Evolutionary conservation across 2,329 filamentous ascomycete genomes (phyloP).

Genomic region (Venturia asperata): DNA sequence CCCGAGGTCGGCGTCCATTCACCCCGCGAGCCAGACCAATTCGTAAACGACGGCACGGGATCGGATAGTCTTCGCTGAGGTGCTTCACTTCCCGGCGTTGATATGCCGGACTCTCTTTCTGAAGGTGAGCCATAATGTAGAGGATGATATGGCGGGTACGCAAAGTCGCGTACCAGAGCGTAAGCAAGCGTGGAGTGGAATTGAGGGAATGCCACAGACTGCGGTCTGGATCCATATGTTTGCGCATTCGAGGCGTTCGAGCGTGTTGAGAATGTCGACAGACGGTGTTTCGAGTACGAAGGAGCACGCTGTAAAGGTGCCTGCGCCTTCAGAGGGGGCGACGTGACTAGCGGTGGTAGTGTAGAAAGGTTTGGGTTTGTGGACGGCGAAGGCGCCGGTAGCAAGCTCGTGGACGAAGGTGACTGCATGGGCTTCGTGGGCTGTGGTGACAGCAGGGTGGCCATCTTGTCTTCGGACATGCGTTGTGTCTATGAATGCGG

Average conservation of each 20-base stretch:
- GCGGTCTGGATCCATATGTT: constrained; percentile 59
- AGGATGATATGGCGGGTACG: constrained; percentile 74
- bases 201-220: constrained; percentile 72
- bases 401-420: constrained; percentile 24
- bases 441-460: constrained; percentile 17
- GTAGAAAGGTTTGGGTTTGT: constrained; percentile 34
- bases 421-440: constrained; percentile 9
- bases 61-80: constrained; percentile 71
- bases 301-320: constrained; percentile 49
- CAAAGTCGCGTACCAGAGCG: constrained; percentile 91
- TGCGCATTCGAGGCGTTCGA: constrained; percentile 17
- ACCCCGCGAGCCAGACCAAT: constrained; percentile 53
- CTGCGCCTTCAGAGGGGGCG: constrained; percentile 45
- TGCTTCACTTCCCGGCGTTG: constrained; percentile 77
- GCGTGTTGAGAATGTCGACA: constrained; percentile 59
- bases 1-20: constrained; percentile 11
- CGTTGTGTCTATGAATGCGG: neutral
- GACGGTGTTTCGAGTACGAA: constrained; percentile 70
- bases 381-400: constrained; percentile 23
- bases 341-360: constrained; percentile 46
- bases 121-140: constrained; percentile 91
- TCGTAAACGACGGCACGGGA: constrained; percentile 49
- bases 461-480: constrained; percentile 15
- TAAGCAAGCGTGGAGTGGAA: constrained; percentile 83
- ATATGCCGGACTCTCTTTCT: constrained; percentile 67